phyloP scores from a whole-genome alignment of 257 asterid genomes.

The Osmanthus fragrans region DNA sequence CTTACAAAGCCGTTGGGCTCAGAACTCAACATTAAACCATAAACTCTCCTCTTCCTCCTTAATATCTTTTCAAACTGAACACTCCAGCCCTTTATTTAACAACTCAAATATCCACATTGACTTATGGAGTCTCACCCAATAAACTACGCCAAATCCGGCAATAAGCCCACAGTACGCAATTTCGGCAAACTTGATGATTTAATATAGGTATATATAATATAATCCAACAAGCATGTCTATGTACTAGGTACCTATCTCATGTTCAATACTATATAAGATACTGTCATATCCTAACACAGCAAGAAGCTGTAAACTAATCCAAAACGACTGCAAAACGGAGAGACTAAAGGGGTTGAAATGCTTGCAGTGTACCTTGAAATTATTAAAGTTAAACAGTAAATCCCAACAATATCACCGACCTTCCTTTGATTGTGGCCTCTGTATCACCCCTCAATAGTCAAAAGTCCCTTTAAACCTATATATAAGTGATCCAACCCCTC shows the following conservation, averaged over 20 bases:
- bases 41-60: constrained; percentile 16
- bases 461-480: constrained; percentile 25
- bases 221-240: constrained; percentile 24
- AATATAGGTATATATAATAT: constrained; percentile 1
- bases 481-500: constrained; percentile 14
- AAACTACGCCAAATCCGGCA: constrained; percentile 26
- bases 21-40: constrained; percentile 41
- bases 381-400: constrained; percentile 36
- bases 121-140: constrained; percentile 51
- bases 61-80: constrained; percentile 15
- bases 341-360: constrained; percentile 18
- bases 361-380: constrained; percentile 45
- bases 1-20: constrained; percentile 24
- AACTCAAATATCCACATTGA: constrained; percentile 29
- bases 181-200: neutral
- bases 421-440: constrained; percentile 54
- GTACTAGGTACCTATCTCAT: constrained; percentile 39
- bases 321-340: constrained; percentile 25
- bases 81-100: constrained; percentile 23
- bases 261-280: constrained; percentile 27
- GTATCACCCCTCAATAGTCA: constrained; percentile 33
- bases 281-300: constrained; percentile 26
- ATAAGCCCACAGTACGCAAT: constrained; percentile 27
- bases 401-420: constrained; percentile 71
- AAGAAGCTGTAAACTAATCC: constrained; percentile 19